Conservation (phyloP, 2,329 filamentous ascomycete genomes). For the Thielaviopsis populi region DNA sequence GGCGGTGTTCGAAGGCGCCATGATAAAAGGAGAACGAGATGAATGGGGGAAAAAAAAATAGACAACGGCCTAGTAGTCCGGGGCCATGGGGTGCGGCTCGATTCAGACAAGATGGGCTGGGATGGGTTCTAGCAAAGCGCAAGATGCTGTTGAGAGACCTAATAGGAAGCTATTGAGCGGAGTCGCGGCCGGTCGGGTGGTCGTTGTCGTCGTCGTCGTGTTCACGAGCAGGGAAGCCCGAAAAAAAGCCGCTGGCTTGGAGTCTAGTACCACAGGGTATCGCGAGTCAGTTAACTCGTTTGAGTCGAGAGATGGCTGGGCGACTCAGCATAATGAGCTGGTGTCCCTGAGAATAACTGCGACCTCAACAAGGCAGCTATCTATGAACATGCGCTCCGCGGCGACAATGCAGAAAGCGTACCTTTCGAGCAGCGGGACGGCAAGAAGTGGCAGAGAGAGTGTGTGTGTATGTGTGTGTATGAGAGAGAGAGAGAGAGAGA, state of each 20-base stretch:
- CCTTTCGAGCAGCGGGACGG: not conserved
- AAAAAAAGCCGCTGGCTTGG: not conserved
- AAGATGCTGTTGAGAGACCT: not conserved
- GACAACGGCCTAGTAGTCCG: slow-evolving; percentile 9
- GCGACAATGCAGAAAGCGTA: not conserved
- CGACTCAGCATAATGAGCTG: not conserved
- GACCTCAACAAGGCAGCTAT: not conserved
- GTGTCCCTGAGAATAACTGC: not conserved
- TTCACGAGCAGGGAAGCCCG: not conserved
- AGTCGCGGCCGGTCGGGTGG: not conserved
- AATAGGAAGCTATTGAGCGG: not conserved
- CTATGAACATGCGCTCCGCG: not conserved
- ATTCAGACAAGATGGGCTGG: not conserved
- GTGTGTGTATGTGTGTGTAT: too few species aligned
- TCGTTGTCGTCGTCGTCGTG: not conserved
- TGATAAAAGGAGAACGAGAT: slow-evolving; percentile 17
- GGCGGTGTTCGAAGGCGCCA: slow-evolving; percentile 39
- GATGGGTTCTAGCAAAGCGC: not conserved
- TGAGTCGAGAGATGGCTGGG: not conserved
- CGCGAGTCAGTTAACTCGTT: not conserved
- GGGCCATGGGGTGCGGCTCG: slow-evolving; percentile 13
- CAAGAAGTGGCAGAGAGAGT: not conserved
- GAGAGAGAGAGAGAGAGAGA: too few species aligned
- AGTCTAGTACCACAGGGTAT: not conserved
- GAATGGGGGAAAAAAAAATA: slow-evolving; percentile 6